Evolutionary conservation across 805 yeast genomes (phyloP).

Genomic region (Barnettozyma sucrosica): DNA sequence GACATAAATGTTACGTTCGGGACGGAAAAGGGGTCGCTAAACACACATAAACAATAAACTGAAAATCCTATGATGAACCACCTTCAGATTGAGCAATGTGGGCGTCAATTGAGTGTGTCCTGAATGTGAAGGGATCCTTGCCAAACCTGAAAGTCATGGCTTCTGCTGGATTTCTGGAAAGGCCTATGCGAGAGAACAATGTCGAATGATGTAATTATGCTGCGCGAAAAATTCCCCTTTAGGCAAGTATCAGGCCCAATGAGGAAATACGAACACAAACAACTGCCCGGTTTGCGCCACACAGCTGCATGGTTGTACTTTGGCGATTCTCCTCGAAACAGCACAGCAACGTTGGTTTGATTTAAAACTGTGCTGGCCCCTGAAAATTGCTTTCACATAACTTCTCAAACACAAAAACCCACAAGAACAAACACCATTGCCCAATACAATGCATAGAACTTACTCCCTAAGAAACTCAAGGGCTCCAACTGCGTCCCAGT

Average conservation of each 20-base stretch:
- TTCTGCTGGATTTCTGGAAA: neutral
- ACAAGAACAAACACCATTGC: neutral
- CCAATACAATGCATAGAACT: conserved; percentile 81
- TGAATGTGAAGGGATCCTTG: no score
- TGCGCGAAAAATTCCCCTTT: neutral
- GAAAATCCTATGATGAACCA: no score
- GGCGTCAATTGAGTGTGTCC: no score
- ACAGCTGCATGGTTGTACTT: neutral
- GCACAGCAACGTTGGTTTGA: neutral
- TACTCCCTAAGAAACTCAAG: conserved; percentile 91
- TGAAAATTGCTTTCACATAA: neutral
- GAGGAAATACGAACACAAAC: neutral
- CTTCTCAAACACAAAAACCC: no score
- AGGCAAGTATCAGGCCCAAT: neutral
- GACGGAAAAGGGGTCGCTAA: no score
- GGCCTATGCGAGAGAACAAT: neutral
- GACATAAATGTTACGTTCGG: neutral
- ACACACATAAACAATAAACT: no score
- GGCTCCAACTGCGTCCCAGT: conserved; percentile 96
- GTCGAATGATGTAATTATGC: neutral
- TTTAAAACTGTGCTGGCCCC: neutral
- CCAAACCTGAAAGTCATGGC: no score
- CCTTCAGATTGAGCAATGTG: no score
- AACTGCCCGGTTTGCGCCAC: neutral
- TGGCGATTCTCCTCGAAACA: neutral